Evolutionary conservation across 2,329 filamentous ascomycete species (phyloP), one percentile per base, ranked within the genome.

Genomic region (Didymella glomerata): DNA sequence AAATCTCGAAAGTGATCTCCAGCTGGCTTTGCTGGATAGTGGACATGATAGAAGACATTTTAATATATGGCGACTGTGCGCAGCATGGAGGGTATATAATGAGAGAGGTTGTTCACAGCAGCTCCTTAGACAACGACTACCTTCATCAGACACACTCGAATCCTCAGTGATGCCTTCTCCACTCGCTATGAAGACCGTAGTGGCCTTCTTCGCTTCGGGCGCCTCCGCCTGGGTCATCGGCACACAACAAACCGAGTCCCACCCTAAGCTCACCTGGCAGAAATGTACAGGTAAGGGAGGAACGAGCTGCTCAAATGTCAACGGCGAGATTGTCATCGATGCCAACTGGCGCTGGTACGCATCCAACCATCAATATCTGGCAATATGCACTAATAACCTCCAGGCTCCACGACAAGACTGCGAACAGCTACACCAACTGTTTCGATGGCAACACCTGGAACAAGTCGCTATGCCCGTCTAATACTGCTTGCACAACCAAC

Each of bases 401-500:
- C 3, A 58, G 55, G 80, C 67, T 79, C 20, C 79, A 83, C 68
- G 69, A 69, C 20, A 74, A 67, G 22, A 68, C 63, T 22, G 44
- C 55, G 6, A 54, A 54, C 50, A 78, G 77, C 41, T 78, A 77
- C 57, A 78, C 76, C 22, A 70, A 70, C 45, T 72, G 68, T 53
- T 80, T 78, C 64, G 74, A 70, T 6, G 77, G 76, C 48, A 79
- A 80, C 65, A 67, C 69, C n/a, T 80, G 77, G 73, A 71, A 80
- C 65, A 65, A 57, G 7, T 67, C 72, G 1, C 61, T 76, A 20
- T 80, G 78, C 62, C 65, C 76, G 1, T 68, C 70, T 46, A 70
- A 75, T 30, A 59, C 54, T 5, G 61, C 68, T 7, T 78, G 75
- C 63, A 66, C 69, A 2, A 58, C 63, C 22, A 75, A 74, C 62